Evolutionary conservation across 2,329 filamentous ascomycete species (phyloP), one percentile per base, ranked within the genome.

Genomic region (Cordyceps cicadae): DNA sequence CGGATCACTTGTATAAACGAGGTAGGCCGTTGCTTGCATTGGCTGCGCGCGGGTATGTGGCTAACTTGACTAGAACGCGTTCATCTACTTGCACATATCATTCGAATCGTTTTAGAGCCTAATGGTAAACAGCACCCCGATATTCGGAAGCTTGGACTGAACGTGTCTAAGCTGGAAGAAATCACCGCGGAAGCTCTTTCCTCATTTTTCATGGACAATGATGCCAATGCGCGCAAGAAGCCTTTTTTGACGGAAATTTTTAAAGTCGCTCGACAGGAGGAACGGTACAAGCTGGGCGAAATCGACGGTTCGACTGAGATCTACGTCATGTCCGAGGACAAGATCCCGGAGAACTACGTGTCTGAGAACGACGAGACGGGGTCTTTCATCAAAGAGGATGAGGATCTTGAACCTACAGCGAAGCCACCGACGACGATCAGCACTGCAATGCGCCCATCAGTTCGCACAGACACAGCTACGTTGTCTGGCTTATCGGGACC

Each of bases 1-100:
- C 88, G 0, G 88, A 91, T 67, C 88, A 91, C 72, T 74, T 89
- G 53, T 82, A 82, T 66, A 89, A 87, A 69, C 76, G 80, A 67
- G 85, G 87, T 89, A 71, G 67, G 76, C n/a, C 15, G 15, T 21
- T 12, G n/a, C 24, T 21, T 29, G 43, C 1, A n/a, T 50, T 24
- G 9, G 53, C 12, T 15, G 26, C 48, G 17, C n/a, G 9, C 26
- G 12, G 19, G 17, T 29, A 12, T 15, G 19, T 21, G 41, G 11
- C 59, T 64, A 62, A 67, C 56, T 49, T 15, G 14, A 5, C 3
- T 62, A 87, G 85, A 87, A 66, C 80, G 85, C 17, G 78, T 87
- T 12, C 74, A 79, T 63, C 74, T 87, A 1, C 72, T 87, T 3
- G 78, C 78, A 51, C 84, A 87, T 63, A 86, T 87, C 48, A 68